Evolutionary conservation across 106 monocot genomes (phyloP).

Genomic region (Dioscorea dumetorum): DNA sequence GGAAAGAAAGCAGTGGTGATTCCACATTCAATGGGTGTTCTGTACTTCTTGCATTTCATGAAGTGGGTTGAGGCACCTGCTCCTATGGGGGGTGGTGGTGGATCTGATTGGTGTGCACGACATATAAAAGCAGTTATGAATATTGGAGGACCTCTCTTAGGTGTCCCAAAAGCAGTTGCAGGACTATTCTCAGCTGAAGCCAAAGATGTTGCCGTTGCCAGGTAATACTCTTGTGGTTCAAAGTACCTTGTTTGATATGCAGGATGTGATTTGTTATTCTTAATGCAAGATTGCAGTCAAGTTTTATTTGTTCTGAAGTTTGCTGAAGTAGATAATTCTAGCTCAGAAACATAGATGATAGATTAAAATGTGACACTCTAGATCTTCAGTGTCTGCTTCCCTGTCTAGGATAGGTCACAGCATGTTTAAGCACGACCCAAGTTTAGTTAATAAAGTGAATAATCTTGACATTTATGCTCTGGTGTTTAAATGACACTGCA

Average conservation of each 20-base stretch:
- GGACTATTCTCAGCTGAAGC: slow-evolving; percentile 37
- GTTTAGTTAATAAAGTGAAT: too few species aligned
- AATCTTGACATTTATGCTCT: too few species aligned
- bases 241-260: neutral
- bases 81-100: slow-evolving; percentile 57
- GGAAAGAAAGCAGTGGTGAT: slow-evolving; percentile 52
- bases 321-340: too few species aligned
- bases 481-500: too few species aligned
- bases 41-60: slow-evolving; percentile 61
- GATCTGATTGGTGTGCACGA: slow-evolving; percentile 41
- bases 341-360: too few species aligned
- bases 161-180: slow-evolving; percentile 43
- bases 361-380: too few species aligned
- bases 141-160: slow-evolving; percentile 49
- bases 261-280: too few species aligned
- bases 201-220: slow-evolving; percentile 39
- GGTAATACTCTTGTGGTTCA: slow-evolving; percentile 3
- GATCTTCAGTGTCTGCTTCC: too few species aligned
- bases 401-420: too few species aligned
- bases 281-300: too few species aligned
- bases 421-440: too few species aligned
- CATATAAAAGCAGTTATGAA: slow-evolving; percentile 58
- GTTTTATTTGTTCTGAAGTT: too few species aligned
- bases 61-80: slow-evolving; percentile 60
- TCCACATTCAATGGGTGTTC: slow-evolving; percentile 54